Conservation (phyloP, 805 yeast species). For the Candida ortonii region DNA sequence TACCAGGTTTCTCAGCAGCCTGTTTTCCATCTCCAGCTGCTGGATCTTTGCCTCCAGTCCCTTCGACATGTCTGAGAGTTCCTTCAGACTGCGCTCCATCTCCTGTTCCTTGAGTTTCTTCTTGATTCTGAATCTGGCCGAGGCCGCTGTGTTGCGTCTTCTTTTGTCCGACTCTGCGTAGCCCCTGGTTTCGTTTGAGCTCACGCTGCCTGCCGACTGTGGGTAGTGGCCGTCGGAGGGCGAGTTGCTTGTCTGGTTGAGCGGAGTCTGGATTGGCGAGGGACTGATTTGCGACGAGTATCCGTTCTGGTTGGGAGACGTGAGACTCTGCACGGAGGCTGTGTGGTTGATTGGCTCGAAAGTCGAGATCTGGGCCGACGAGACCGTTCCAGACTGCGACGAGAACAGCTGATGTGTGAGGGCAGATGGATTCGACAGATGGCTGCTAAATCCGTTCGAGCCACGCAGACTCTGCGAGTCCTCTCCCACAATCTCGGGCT, state of each 20-base stretch:
- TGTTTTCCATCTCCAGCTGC: slow-evolving; percentile 91
- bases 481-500: slow-evolving; percentile 23
- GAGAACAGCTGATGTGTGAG: too few species aligned
- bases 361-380: slow-evolving; percentile 14
- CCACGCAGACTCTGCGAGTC: slow-evolving; percentile 4
- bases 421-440: too few species aligned
- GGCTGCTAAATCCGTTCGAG: slow-evolving; percentile 4
- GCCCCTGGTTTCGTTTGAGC: slow-evolving; percentile 7
- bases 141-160: slow-evolving; percentile 87
- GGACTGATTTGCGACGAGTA: slow-evolving; percentile 1
- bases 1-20: slow-evolving; percentile 76
- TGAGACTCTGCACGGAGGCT: too few species aligned
- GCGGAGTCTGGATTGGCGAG: slow-evolving; percentile 3
- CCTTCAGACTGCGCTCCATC: slow-evolving; percentile 73
- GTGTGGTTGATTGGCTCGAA: slow-evolving; percentile 12
- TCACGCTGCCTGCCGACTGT: slow-evolving; percentile 1
- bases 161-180: slow-evolving; percentile 62
- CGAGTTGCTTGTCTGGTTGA: slow-evolving; percentile 1
- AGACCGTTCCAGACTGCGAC: slow-evolving; percentile 8
- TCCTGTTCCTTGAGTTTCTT: slow-evolving; percentile 91
- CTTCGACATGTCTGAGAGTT: slow-evolving; percentile 64
- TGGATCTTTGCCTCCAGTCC: slow-evolving; percentile 70
- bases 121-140: slow-evolving; percentile 89
- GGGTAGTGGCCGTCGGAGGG: slow-evolving; percentile 1
- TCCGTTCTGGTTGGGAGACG: not conserved